Evolutionary conservation across 176 grass and related monocot species (phyloP), one percentile per base, ranked within the genome.

Genomic region (Carex myosuroides): DNA sequence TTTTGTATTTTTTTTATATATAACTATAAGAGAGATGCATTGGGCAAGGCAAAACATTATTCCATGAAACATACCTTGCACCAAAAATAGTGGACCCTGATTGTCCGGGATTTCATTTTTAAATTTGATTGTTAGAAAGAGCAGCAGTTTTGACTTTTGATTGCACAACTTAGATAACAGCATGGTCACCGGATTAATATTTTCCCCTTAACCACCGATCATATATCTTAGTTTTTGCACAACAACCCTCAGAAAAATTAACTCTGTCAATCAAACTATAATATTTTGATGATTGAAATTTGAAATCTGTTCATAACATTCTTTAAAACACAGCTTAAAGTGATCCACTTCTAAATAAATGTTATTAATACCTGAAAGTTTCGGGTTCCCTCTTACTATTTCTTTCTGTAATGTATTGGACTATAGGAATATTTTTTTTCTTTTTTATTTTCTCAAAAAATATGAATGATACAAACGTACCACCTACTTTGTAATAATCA

Each of bases 31-130:
- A 73, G 41, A 52, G 4, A 74, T 74, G 70, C 57, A 52, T 50
- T 73, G 42, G 70, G 42, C 21, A 26, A 53, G 7, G 9, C 70
- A 50, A 52, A 74, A 33, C 37, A 52, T 52, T 26, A 75, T 75
- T 73, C 70, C 70, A 14, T 75, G 70, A 75, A 75, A 75, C 70
- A 75, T 75, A 74, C 70, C 21, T 29, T 21, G 52, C 70, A 74
- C 42, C 44, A 29, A 72, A 53, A 2, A 50, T 69, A 18, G 66
- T 22, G 2, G 44, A 74, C 42, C 46, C 12, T 74, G 20, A 74
- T 53, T 74, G 70, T 14, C 26, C 42, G 5, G 29, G 2, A 8
- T 44, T 53, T 13, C 12, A 13, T 26, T 52, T 74, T 74, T 13
- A 14, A 26, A 26, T 13, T 13, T 74, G 3, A 74, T 53, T 52